These are phyloP conservation scores for Penicillium sp. DNA, from an alignment of 2,329 filamentous ascomycete genomes.

Conservation along the genomic window DNA sequence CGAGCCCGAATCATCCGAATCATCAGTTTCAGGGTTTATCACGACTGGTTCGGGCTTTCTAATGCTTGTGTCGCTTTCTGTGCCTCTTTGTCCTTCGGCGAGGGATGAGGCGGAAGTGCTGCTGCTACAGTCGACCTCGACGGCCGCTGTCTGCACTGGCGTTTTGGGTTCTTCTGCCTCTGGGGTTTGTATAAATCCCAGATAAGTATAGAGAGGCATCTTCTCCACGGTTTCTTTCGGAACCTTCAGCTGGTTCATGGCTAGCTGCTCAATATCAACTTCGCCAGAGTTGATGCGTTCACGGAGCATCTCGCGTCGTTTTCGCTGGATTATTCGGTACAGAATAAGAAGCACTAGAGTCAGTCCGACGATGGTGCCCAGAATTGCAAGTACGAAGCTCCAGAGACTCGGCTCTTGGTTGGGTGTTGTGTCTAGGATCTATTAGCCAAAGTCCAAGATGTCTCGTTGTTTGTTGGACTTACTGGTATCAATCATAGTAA, in stretches of 20 bases:
- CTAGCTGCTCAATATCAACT: conserved; percentile 82
- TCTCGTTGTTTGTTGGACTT: conserved; percentile 13
- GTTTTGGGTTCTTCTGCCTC: conserved; percentile 7
- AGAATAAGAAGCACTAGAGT: conserved; percentile 67
- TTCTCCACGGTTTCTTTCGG: conserved; percentile 71
- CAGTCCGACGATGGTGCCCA: conserved; percentile 78
- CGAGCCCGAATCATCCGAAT: not conserved
- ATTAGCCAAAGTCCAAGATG: conserved; percentile 44
- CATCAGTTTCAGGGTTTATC: conserved; percentile 10
- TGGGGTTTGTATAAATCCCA: conserved; percentile 32
- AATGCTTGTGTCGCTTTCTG: conserved; percentile 6
- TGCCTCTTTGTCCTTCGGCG: not conserved
- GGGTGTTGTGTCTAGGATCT: conserved; percentile 44
- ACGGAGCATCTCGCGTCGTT: conserved; percentile 69
- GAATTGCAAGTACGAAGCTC: conserved; percentile 75
- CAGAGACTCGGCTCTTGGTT: conserved; percentile 71
- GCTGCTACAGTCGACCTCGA: conserved; percentile 6
- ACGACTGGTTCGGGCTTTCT: conserved; percentile 16
- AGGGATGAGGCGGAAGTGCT: not conserved
- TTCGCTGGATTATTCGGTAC: conserved; percentile 77
- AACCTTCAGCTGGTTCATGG: conserved; percentile 80
- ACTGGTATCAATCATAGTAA: conserved; percentile 54
- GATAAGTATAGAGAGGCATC: conserved; percentile 81
- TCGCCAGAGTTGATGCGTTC: conserved; percentile 76
- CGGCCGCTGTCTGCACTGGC: conserved; percentile 1